phyloP scores from a whole-genome alignment of 2,329 filamentous ascomycete genomes.

The Exophiala aquamarina region DNA sequence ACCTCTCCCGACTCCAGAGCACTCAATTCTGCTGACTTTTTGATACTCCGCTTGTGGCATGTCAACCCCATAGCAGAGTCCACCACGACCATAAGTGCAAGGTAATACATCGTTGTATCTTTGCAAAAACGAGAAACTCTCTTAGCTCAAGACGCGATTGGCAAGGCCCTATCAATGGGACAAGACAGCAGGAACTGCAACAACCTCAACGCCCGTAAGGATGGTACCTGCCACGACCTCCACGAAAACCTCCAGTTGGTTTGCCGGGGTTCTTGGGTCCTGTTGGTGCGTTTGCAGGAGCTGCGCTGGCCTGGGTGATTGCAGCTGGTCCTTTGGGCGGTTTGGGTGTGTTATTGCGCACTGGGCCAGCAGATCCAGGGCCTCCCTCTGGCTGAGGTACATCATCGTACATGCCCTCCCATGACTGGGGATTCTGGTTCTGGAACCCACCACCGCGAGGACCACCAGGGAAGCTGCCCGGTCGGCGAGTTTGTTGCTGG shows the following conservation, averaged over 20 bases:
- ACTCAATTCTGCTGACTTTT: too few species aligned
- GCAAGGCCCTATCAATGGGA: too few species aligned
- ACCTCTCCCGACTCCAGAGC: too few species aligned
- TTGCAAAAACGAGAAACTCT: too few species aligned
- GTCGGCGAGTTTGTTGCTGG: conserved; percentile 57
- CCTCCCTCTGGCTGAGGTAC: conserved; percentile 75
- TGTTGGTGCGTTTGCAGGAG: conserved; percentile 83
- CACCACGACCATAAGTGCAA: too few species aligned
- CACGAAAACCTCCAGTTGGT: conserved; percentile 89
- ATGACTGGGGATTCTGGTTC: conserved; percentile 66
- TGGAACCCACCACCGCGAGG: conserved; percentile 26
- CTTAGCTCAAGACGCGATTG: too few species aligned
- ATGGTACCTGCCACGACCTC: conserved; percentile 80
- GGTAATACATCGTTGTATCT: too few species aligned
- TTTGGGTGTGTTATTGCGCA: conserved; percentile 40
- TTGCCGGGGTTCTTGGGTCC: conserved; percentile 93
- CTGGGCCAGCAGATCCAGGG: conserved; percentile 42
- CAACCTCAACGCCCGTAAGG: conserved; percentile 60
- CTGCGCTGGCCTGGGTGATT: conserved; percentile 49
- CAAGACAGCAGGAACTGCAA: too few species aligned
- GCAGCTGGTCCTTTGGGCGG: conserved; percentile 47
- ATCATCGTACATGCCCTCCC: conserved; percentile 99
- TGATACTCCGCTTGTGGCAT: too few species aligned
- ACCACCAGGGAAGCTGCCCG: conserved; percentile 32
- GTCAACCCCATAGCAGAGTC: too few species aligned